A percentile compares a stretch with the other conserved stretches of the same genome.
Evolutionary conservation across 176 grass and related monocot species (phyloP).

Genomic region (Coix lacrymajobi): DNA sequence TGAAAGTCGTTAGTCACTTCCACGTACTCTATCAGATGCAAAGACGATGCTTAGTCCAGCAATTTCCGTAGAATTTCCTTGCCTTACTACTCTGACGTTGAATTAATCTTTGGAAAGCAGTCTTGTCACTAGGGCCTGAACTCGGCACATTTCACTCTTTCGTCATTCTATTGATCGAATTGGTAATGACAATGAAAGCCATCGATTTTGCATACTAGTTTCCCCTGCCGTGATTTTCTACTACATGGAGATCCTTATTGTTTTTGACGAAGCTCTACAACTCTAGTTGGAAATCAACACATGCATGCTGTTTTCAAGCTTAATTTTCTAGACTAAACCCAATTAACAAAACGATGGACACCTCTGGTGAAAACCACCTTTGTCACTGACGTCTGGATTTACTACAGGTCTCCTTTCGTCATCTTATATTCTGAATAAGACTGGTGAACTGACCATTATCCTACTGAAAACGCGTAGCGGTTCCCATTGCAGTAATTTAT

Average conservation of each 20-base stretch:
- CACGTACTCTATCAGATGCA: not conserved
- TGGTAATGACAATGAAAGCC: not conserved
- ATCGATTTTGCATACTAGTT: not conserved
- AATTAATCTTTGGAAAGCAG: not conserved
- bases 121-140: too few species aligned
- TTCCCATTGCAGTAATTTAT: not conserved
- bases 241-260: not conserved
- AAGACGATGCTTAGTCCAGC: not conserved
- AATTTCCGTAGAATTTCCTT: conserved; percentile 7
- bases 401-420: not conserved
- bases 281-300: not conserved
- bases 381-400: not conserved
- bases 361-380: not conserved
- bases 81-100: not conserved
- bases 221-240: not conserved
- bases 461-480: not conserved
- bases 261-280: not conserved
- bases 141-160: not conserved
- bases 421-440: not conserved
- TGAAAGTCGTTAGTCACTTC: not conserved
- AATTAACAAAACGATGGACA: not conserved
- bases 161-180: not conserved
- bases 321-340: not conserved
- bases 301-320: not conserved
- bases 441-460: not conserved